Conservation (phyloP, 2,329 filamentous ascomycete genomes). For the Trichocomaceae sp. region DNA sequence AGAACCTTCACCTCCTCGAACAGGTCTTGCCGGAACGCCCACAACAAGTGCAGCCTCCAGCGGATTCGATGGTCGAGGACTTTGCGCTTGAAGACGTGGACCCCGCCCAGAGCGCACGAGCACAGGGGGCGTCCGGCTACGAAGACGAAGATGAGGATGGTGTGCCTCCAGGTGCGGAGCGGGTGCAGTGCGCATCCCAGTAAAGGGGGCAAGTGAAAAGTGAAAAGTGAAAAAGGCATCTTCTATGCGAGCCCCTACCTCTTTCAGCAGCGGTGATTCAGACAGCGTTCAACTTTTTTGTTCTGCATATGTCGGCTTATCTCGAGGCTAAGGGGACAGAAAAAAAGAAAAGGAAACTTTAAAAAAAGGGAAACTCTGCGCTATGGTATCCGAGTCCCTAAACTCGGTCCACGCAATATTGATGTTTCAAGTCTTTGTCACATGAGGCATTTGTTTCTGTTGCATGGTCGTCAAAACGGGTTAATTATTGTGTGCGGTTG, state of each 20-base stretch:
- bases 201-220: constrained; percentile 34
- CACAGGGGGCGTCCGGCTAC: constrained; percentile 49
- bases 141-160: constrained; percentile 64
- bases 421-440: not conserved
- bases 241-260: not conserved
- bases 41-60: constrained; percentile 60
- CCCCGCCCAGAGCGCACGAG: constrained; percentile 56
- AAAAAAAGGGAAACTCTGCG: not conserved
- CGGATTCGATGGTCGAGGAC: constrained; percentile 85
- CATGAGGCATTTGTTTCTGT: not conserved
- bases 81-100: constrained; percentile 84
- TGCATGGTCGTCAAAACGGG: not conserved
- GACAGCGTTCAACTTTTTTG: not conserved
- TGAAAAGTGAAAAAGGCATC: not conserved
- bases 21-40: constrained; percentile 71
- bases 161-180: constrained; percentile 43
- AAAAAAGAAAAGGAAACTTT: not conserved
- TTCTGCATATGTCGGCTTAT: not conserved
- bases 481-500: not conserved
- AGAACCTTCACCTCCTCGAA: constrained; percentile 72
- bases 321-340: not conserved
- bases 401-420: not conserved
- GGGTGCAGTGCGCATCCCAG: constrained; percentile 48
- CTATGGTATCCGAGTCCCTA: not conserved
- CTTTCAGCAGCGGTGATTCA: not conserved